Base-by-base conservation (phyloP, 805 yeast species). In the Candida fluviatilis region DNA sequence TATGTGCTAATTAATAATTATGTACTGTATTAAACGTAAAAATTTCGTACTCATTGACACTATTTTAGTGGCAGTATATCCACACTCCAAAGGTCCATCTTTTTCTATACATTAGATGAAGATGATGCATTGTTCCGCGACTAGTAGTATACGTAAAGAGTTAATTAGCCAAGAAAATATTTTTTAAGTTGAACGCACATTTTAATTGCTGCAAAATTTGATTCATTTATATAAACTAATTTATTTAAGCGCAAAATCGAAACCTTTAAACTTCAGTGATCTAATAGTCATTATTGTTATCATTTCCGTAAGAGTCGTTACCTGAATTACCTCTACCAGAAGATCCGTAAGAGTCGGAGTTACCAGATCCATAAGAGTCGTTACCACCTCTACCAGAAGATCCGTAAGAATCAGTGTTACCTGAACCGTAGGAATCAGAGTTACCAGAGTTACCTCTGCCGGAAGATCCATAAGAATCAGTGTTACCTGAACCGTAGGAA, bases 391-490 rank as follows among this genome's bases (percentile, higher is more conserved):
- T 34, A 46, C 38, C 36, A 5, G 47, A 40, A 32, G 50, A 47
- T 13, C 58, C 57, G 42, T 51, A 52, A 10, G 57, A 47, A 47
- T 49, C 54, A 13, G n/a, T 26, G 29, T 26, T 26, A 6, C 45
- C 37, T n/a, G 50, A 46, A 26, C 56, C 50, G 28, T 40, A 45
- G 18, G 43, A 34, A 27, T 41, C 50, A 16, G 38, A 10, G 28
- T 26, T 29, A 26, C 29, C 15, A 33, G 43, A 35, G 27, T 40
- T 45, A 17, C 43, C 47, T 29, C 49, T 45, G 26, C 41, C 41
- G 30, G 55, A 48, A n/a, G 60, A 55, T 7, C 62, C 64, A 39
- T 52, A 55, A n/a, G 58, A 52, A 40, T 50, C 47, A 17, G 45
- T 41, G 42, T 46, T 47, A 28, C 42, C 42, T 18, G 40, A 31